A percentile compares a stretch with the other conserved stretches of the same genome.
Evolutionary conservation across 1,284 basidiomycete species (phyloP).

Genomic region (Austroboletus niveus): DNA sequence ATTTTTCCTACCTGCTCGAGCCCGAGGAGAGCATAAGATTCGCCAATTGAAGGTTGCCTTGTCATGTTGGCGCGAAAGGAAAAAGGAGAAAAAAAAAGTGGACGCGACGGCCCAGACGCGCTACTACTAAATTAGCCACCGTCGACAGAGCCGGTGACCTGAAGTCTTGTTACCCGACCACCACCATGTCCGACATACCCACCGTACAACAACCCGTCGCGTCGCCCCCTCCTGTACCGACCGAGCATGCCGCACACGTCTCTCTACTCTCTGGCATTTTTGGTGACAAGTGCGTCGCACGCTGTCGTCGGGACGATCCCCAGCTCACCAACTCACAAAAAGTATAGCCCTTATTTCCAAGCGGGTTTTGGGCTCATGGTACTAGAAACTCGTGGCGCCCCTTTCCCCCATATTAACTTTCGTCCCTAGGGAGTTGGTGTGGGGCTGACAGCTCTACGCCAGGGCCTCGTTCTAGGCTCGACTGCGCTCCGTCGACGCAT

Average conservation of each 20-base stretch:
- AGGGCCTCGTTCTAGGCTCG: slow-evolving; percentile 68
- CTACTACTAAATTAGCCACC: slow-evolving; percentile 15
- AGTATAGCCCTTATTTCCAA: slow-evolving; percentile 87
- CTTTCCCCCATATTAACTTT: slow-evolving; percentile 5
- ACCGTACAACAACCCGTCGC: slow-evolving; percentile 3
- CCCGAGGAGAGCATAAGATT: slow-evolving; percentile 58
- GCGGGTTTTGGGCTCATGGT: slow-evolving; percentile 97
- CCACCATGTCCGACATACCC: slow-evolving; percentile 21
- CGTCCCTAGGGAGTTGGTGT: slow-evolving; percentile 78
- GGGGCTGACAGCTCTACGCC: slow-evolving; percentile 72
- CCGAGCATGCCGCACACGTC: slow-evolving; percentile 8
- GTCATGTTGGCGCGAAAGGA: slow-evolving; percentile 31
- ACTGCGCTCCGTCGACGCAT: slow-evolving; percentile 83
- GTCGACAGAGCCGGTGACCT: not conserved
- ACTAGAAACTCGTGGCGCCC: slow-evolving; percentile 17
- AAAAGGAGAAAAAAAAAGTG: slow-evolving; percentile 5
- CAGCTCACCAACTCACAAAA: slow-evolving; percentile 29
- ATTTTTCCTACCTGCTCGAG: slow-evolving; percentile 49
- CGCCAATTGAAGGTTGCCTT: slow-evolving; percentile 37
- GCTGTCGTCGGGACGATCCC: not conserved
- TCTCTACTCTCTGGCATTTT: slow-evolving; percentile 21
- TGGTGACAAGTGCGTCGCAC: slow-evolving; percentile 34
- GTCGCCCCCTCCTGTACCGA: slow-evolving; percentile 8
- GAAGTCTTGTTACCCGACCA: slow-evolving; percentile 2
- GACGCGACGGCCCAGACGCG: slow-evolving; percentile 32